A percentile compares a stretch with the other conserved stretches of the same genome.
These are phyloP conservation scores for Leonotis leonurus DNA, from an alignment of 257 asterid species.

Conservation along the genomic window DNA sequence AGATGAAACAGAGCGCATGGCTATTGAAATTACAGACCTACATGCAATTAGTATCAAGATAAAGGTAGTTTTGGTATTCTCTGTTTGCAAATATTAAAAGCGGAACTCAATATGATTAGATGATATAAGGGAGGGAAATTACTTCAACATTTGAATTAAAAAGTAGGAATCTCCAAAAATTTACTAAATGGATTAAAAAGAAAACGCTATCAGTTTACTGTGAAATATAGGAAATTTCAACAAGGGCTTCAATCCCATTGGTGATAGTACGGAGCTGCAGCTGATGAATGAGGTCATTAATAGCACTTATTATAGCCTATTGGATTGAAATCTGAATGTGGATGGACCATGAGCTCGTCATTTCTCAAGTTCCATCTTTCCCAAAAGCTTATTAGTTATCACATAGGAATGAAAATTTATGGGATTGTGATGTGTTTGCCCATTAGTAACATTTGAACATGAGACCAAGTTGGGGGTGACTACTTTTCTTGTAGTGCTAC, in stretches of 20 bases:
- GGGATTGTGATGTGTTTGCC: no score
- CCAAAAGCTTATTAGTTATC: no score
- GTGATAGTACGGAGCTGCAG: not conserved
- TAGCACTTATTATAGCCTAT: no score
- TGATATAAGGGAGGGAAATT: slow-evolving; percentile 2
- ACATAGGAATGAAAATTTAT: no score
- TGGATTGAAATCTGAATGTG: not conserved
- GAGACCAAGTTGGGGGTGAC: no score
- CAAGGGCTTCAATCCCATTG: not conserved
- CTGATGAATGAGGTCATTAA: not conserved
- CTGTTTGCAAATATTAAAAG: not conserved
- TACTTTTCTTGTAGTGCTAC: no score
- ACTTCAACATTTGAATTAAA: not conserved
- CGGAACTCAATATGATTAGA: not conserved
- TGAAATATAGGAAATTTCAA: not conserved
- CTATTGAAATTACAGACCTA: not conserved
- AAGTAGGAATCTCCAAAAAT: not conserved
- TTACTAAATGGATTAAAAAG: not conserved
- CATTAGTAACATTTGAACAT: no score
- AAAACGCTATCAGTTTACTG: not conserved
- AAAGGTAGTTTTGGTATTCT: not conserved
- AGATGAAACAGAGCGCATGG: slow-evolving; percentile 9
- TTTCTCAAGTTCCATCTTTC: no score
- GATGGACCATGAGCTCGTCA: no score
- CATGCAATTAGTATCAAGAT: no score